Base-by-base conservation (phyloP, 2,329 filamentous ascomycete species). In the Beauveria bassiana region DNA sequence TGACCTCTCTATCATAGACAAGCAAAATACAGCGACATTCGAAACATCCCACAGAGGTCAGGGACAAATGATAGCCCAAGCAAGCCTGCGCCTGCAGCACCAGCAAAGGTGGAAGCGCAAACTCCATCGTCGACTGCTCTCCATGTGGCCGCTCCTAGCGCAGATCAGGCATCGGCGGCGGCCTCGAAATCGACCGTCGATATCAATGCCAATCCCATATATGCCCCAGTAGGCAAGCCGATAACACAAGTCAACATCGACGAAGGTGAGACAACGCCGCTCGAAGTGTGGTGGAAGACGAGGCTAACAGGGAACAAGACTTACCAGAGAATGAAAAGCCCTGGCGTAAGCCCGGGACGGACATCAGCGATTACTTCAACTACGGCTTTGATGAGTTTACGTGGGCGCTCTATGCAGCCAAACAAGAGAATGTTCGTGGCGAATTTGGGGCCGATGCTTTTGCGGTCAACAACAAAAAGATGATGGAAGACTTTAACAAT, bases 361-460 rank as follows among this genome's bases (percentile, higher is more conserved):
- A 99, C 70, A 86, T 96, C 60, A 95, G 90, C 63, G 95, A 99
- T 73, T 98, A 96, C 77, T 98, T 98, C 84, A 98, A 98, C 79
- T 98, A 98, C 75, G 93, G 93, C 62, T 98, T 98, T 71, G 93
- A 98, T 76, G 93, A 98, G 75, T 98, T 97, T 75, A 96, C 93
- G 1, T 99, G 95, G 95, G 90, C 93, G 6, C 84, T 93, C 59
- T 99, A 99, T 73, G 92, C 93, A 38, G 81, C 91, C 63, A 96
- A 96, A 70, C 95, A 98, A 73, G 87, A 95, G 66, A 81, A 80
- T 26, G 81, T 97, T 69, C 85, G 89, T 20, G 85, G 85, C 66
- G 90, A 93, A 67, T 91, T 91, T 67, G 85, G 84, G 62, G 85
- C 88, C 53, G 85, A 87, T 49, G 79, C 80, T 49, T 81, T 87